phyloP scores from a whole-genome alignment of 2,329 filamentous ascomycete species.

The Lecanicillium sp. region DNA sequence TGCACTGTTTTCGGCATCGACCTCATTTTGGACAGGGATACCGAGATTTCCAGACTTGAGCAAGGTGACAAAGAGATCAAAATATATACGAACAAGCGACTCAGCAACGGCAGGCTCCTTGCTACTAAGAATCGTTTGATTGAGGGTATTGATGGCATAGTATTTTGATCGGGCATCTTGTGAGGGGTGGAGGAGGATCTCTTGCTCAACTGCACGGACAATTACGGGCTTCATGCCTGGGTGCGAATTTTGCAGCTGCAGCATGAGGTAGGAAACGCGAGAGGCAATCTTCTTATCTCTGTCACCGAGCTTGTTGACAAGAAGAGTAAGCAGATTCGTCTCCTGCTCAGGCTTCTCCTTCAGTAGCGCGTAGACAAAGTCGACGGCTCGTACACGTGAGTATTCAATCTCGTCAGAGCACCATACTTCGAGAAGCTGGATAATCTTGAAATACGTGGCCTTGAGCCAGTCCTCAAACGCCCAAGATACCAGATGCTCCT shows the following conservation, averaged over 20 bases:
- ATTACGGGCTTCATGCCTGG: constrained; percentile 91
- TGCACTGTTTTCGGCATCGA: constrained; percentile 26
- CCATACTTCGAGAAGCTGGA: constrained; percentile 87
- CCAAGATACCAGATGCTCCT: constrained; percentile 77
- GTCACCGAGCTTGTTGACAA: constrained; percentile 96
- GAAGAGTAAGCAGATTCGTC: constrained; percentile 77
- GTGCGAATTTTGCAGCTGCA: constrained; percentile 82
- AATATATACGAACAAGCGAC: constrained; percentile 82
- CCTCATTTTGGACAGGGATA: constrained; percentile 35
- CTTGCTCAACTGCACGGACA: constrained; percentile 75
- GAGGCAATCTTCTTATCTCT: constrained; percentile 93
- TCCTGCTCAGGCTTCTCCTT: constrained; percentile 98
- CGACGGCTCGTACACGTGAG: constrained; percentile 77
- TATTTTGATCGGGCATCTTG: constrained; percentile 88
- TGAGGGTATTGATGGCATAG: constrained; percentile 92
- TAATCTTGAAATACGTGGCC: constrained; percentile 82
- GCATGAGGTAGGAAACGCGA: constrained; percentile 81
- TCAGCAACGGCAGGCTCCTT: constrained; percentile 77
- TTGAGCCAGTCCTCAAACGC: constrained; percentile 95
- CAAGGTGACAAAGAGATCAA: constrained; percentile 75
- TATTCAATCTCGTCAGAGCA: constrained; percentile 94
- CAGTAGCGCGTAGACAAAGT: constrained; percentile 83
- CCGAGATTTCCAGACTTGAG: constrained; percentile 52
- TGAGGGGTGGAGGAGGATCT: constrained; percentile 77
- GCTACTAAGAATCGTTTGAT: constrained; percentile 85